Percentiles rank a stretch among this genome's conserved stretches.
Evolutionary conservation across 108 stramenopile genomes (phyloP).

Genomic region (Craspedostauros australis): DNA sequence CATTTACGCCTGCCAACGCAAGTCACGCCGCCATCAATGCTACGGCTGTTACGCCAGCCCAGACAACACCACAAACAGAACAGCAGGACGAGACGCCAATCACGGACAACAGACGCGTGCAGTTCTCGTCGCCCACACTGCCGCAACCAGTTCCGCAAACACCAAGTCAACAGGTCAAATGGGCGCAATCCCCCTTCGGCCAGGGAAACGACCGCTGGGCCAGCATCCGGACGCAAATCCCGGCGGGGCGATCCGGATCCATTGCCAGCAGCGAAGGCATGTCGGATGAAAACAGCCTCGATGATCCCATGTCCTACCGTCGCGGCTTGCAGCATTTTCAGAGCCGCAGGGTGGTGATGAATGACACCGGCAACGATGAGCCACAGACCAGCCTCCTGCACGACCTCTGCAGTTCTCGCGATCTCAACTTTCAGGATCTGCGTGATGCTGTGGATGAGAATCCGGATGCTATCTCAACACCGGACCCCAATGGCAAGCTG

Average conservation of each 20-base stretch:
- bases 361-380: too few relatives aligned
- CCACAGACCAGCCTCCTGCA: constrained; percentile 3
- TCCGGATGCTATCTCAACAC: not conserved
- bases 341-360: too few relatives aligned
- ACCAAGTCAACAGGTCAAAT: too few relatives aligned
- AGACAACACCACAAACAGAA: not conserved
- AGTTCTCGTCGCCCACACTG: too few relatives aligned
- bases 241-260: not conserved
- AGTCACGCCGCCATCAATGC: not conserved
- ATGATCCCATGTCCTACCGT: not conserved
- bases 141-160: too few relatives aligned
- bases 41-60: not conserved
- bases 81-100: not conserved
- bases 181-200: too few relatives aligned
- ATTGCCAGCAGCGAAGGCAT: not conserved
- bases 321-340: not conserved
- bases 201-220: too few relatives aligned
- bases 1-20: not conserved
- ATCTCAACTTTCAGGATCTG: constrained; percentile 8
- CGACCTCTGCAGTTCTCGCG: not conserved
- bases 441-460: not conserved
- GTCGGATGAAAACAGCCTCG: not conserved
- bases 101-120: too few relatives aligned
- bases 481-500: not conserved
- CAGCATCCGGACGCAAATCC: not conserved